Conservation (phyloP, 192 early-diverging fungal species). For the Rhizophagus prolifer region DNA sequence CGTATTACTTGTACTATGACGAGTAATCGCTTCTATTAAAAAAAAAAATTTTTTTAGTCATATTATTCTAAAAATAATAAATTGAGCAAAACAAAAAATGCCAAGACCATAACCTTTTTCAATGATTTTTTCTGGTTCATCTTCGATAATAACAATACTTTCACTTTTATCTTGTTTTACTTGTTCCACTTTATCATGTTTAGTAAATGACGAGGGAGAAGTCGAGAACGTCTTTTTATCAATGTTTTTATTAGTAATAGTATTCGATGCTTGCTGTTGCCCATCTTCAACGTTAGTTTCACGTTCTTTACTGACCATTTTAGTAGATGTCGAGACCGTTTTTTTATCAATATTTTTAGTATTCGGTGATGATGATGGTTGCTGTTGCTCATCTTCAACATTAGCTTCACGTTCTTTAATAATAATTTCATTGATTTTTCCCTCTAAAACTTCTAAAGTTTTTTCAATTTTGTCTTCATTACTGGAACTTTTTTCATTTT, state of each 20-base stretch:
- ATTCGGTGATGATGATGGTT: neutral
- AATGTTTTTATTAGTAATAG: neutral
- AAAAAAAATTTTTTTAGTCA: neutral
- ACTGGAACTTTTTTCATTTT: neutral
- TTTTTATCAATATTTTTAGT: neutral
- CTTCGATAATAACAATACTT: neutral
- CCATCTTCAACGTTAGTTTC: neutral
- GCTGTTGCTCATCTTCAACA: neutral
- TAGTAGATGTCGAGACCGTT: too few relatives aligned
- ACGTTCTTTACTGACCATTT: neutral
- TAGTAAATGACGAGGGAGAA: neutral
- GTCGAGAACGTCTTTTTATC: neutral
- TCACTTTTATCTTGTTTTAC: neutral
- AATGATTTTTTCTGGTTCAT: neutral
- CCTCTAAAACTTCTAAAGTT: conserved; percentile 17
- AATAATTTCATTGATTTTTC: neutral
- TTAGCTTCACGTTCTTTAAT: neutral
- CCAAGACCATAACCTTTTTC: neutral
- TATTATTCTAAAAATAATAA: neutral
- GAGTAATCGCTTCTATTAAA: neutral
- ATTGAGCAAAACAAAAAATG: neutral
- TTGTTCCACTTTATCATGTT: neutral
- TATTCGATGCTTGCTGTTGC: neutral
- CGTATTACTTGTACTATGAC: neutral
- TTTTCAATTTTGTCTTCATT: neutral